Evolutionary conservation across 78 protist species (phyloP), one percentile per base, ranked within the genome.

Genomic region (Dictyostelium intermedium): DNA sequence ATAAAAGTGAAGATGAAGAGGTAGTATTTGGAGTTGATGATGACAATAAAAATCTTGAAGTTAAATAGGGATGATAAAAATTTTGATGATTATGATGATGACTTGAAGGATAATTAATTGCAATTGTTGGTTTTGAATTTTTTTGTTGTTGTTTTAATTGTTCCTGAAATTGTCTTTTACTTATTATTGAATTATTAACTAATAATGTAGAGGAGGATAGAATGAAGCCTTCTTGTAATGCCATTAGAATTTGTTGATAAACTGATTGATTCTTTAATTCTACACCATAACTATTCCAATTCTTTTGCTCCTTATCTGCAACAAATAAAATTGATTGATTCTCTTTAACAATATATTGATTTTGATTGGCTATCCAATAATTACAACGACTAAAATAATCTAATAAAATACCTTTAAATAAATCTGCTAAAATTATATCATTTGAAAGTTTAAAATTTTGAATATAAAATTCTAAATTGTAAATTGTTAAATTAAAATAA

Each of bases 381-480:
- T 53, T 80, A 25, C 63, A 25, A 32, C 85, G 32, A 43, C 35
- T 80, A 30, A 50, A 80, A 50, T 47, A 80, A 25, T 47, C 85
- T 13, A 43, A 47, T 50, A 50, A 50, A 80, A 50, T 47, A 18
- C 20, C 32, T 53, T 50, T 80, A 23, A 50, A 80, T 18, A 80
- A 80, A 41, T 80, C 47, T 80, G 72, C 56, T 35, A 80, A 30
- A 47, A 50, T 50, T 27, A 30, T 50, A 25, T 80, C 45, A 32
- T 80, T 53, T 30, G 72, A 11, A 30, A 16, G 63, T 25, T 80
- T 50, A 80, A 32, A 80, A 50, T 80, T 80, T 80, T 80, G 72
- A 80, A 80, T 80, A 32, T 41, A 80, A 80, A 80, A 80, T 50
- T 80, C 85, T 32, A 80, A 30, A 80, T 80, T 80, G 16, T 80